Evolutionary conservation across 805 yeast genomes (phyloP).

Genomic region (Cyberlindnera sargentensis): DNA sequence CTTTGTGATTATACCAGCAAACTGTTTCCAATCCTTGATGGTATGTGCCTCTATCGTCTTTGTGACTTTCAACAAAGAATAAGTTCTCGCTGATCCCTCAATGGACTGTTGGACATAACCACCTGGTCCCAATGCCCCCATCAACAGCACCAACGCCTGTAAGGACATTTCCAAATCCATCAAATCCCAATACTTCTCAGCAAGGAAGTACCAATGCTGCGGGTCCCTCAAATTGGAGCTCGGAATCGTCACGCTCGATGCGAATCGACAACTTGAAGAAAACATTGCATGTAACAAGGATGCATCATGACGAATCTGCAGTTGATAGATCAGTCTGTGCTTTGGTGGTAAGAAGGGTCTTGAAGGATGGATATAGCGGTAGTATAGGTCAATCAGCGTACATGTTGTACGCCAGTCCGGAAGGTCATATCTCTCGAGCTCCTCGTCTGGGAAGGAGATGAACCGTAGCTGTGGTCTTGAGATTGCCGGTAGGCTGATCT

Average conservation of each 20-base stretch:
- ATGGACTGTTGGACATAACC: slow-evolving; percentile 23
- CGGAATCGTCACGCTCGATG: slow-evolving; percentile 23
- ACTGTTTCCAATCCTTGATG: slow-evolving; percentile 21
- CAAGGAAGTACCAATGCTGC: slow-evolving; percentile 31
- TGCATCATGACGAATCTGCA: slow-evolving; percentile 26
- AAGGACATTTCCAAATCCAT: slow-evolving; percentile 24
- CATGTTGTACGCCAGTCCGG: slow-evolving; percentile 31
- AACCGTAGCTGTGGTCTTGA: slow-evolving; percentile 3
- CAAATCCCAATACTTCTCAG: slow-evolving; percentile 27
- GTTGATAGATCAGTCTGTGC: slow-evolving; percentile 23
- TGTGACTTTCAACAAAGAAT: slow-evolving; percentile 13
- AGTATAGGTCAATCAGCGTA: slow-evolving; percentile 31
- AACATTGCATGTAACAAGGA: slow-evolving; percentile 30
- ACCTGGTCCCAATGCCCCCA: slow-evolving; percentile 26
- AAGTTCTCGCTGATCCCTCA: slow-evolving; percentile 23
- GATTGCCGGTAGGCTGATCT: slow-evolving; percentile 8
- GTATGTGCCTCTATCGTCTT: slow-evolving; percentile 10
- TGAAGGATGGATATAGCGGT: slow-evolving; percentile 34
- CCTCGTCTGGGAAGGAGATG: slow-evolving; percentile 23
- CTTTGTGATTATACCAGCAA: slow-evolving; percentile 23
- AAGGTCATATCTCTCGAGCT: slow-evolving; percentile 27
- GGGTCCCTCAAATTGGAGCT: slow-evolving; percentile 25
- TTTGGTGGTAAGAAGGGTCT: slow-evolving; percentile 32
- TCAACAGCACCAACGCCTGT: slow-evolving; percentile 23
- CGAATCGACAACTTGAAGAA: slow-evolving; percentile 26